phyloP scores from a whole-genome alignment of 345 rosid species.

The Hypericum perforatum region DNA sequence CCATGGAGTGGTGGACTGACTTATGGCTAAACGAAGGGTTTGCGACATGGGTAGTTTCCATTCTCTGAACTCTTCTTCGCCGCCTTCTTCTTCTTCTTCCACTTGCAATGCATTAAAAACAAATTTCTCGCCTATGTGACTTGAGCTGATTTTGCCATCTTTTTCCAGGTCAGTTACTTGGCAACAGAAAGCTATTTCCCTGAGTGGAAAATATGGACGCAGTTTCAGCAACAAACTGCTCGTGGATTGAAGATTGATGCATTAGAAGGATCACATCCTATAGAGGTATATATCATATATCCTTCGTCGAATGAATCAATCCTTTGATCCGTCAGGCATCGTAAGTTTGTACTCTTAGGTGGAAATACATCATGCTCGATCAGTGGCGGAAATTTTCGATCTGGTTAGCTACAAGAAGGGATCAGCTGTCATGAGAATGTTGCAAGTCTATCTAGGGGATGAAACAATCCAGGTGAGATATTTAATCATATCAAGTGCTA shows the following conservation, averaged over 20 bases:
- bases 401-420: constrained; percentile 33
- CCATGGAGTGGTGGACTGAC: constrained; percentile 2
- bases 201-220: neutral
- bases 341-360: constrained; percentile 15
- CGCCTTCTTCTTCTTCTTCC: neutral
- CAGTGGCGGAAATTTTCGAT: constrained; percentile 28
- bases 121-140: too few relatives aligned
- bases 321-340: neutral
- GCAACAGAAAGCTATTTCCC: neutral
- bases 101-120: too few relatives aligned
- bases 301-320: too few relatives aligned
- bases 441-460: constrained; percentile 34
- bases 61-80: neutral
- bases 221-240: constrained; percentile 3
- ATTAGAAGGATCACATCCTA: constrained; percentile 30
- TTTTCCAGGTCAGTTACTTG: constrained; percentile 1
- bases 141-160: neutral
- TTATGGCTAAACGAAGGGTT: constrained; percentile 3
- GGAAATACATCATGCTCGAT: constrained; percentile 20
- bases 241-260: constrained; percentile 24
- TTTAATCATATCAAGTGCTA: neutral
- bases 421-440: constrained; percentile 32
- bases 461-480: constrained; percentile 23
- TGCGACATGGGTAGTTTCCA: neutral
- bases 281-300: constrained; percentile 19